Evolutionary conservation across 129 eudicot species (phyloP).

Genomic region (Solidago caesia): DNA sequence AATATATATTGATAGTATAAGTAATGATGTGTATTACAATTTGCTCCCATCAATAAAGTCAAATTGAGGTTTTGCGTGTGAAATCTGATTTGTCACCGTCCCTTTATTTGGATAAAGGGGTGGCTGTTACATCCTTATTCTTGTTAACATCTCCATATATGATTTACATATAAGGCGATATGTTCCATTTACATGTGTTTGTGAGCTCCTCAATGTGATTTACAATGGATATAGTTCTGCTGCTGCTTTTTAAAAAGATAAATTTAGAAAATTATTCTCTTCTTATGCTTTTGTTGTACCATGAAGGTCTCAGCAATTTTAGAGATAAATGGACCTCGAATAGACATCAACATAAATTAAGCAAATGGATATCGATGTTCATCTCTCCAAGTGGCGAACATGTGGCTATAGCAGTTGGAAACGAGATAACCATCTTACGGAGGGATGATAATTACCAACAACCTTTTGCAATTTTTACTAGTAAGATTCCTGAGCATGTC

Average conservation of each 20-base stretch:
- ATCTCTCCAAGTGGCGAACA: conserved; percentile 79
- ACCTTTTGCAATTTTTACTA: conserved; percentile 65
- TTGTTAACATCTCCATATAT: background rate
- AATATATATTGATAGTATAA: too few species aligned
- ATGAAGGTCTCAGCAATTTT: conserved; percentile 65
- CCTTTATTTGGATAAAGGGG: background rate
- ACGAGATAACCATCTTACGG: conserved; percentile 69
- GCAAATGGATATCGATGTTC: conserved; percentile 61
- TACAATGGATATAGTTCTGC: conserved; percentile 15
- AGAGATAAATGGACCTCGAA: conserved; percentile 68
- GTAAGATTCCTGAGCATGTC: conserved; percentile 48
- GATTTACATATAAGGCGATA: conserved; percentile 6
- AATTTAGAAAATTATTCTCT: background rate
- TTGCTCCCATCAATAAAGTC: too few species aligned
- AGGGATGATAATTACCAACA: conserved; percentile 73
- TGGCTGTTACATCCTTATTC: background rate
- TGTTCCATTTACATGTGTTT: background rate
- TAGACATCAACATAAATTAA: conserved; percentile 54
- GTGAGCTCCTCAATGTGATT: conserved; percentile 11
- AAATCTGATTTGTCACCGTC: background rate
- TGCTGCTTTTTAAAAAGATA: background rate
- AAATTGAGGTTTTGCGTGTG: background rate
- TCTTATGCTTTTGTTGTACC: conserved; percentile 24
- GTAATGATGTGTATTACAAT: background rate
- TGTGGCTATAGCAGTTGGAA: conserved; percentile 78